These are phyloP conservation scores for Clathrus columnatus DNA, from an alignment of 768 basidiomycete genomes.

Conservation along the genomic window DNA sequence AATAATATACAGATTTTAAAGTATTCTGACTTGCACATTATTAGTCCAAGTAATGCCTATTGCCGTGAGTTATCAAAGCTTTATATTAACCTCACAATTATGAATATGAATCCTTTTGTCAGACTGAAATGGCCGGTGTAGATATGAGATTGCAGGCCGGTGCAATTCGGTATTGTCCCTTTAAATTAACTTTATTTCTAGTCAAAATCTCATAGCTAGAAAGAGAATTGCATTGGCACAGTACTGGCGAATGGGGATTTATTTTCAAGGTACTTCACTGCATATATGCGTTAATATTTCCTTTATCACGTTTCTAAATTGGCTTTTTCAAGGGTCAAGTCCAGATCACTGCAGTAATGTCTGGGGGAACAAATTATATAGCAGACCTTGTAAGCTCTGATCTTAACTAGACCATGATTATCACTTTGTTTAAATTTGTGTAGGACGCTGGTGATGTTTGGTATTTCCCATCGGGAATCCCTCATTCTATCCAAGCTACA, in stretches of 20 bases:
- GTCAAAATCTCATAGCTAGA: background rate
- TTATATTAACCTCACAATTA: background rate
- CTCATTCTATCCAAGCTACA: slow-evolving; percentile 31
- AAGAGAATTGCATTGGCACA: slow-evolving; percentile 40
- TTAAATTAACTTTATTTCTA: background rate
- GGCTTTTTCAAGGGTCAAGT: slow-evolving; percentile 32
- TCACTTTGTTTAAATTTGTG: slow-evolving; percentile 13
- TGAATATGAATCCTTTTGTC: slow-evolving; percentile 23
- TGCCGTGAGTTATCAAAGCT: slow-evolving; percentile 17
- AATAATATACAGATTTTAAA: background rate
- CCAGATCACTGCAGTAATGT: slow-evolving; percentile 40
- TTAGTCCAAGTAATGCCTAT: slow-evolving; percentile 33
- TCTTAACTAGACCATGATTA: background rate
- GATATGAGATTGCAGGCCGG: slow-evolving; percentile 35
- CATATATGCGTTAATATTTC: background rate
- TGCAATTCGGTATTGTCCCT: slow-evolving; percentile 28
- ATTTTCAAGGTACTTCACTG: slow-evolving; percentile 14
- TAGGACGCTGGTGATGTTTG: slow-evolving; percentile 40
- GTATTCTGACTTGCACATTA: slow-evolving; percentile 1
- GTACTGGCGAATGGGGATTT: slow-evolving; percentile 25
- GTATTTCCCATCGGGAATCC: slow-evolving; percentile 51
- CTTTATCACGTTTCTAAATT: background rate
- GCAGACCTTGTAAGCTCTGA: slow-evolving; percentile 39
- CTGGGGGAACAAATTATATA: slow-evolving; percentile 42
- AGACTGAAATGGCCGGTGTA: slow-evolving; percentile 25